phyloP scores from a whole-genome alignment of 1,284 basidiomycete species.

The Cystobasidium sp. region DNA sequence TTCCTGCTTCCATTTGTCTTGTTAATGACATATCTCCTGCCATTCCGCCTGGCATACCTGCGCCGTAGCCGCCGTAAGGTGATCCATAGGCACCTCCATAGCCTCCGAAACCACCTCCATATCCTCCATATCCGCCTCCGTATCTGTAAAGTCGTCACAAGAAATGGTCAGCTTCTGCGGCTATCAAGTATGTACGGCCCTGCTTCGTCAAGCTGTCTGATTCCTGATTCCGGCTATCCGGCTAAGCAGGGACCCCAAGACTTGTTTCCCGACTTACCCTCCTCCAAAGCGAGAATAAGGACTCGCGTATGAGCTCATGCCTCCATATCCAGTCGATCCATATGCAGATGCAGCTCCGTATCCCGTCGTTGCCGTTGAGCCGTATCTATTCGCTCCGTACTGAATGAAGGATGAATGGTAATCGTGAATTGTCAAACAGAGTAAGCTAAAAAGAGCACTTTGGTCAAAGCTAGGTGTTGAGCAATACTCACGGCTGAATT shows the following conservation, averaged over 20 bases:
- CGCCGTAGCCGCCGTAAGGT: conserved; percentile 58
- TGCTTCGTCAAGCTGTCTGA: background rate
- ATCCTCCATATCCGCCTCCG: conserved; percentile 58
- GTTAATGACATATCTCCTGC: conserved; percentile 58
- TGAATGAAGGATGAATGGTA: background rate
- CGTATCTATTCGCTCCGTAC: conserved; percentile 14
- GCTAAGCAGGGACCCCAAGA: background rate
- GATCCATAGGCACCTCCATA: conserved; percentile 42
- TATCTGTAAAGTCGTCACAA: conserved; percentile 58
- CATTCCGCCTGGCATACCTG: conserved; percentile 70
- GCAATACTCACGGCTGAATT: conserved; percentile 2
- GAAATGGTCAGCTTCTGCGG: conserved; percentile 48
- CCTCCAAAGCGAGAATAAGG: conserved; percentile 62
- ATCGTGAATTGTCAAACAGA: background rate
- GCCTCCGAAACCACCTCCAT: conserved; percentile 57
- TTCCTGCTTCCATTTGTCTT: conserved; percentile 53
- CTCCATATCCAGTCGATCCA: conserved; percentile 45
- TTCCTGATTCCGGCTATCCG: conserved; percentile 2
- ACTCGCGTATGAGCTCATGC: conserved; percentile 57
- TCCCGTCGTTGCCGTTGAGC: background rate
- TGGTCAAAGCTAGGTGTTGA: background rate
- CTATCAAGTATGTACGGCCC: background rate
- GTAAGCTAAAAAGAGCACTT: background rate
- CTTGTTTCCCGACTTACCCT: conserved; percentile 41
- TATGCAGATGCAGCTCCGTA: background rate